Evolutionary conservation across 306 rosid species (phyloP).

Genomic region (Vigna angularis): DNA sequence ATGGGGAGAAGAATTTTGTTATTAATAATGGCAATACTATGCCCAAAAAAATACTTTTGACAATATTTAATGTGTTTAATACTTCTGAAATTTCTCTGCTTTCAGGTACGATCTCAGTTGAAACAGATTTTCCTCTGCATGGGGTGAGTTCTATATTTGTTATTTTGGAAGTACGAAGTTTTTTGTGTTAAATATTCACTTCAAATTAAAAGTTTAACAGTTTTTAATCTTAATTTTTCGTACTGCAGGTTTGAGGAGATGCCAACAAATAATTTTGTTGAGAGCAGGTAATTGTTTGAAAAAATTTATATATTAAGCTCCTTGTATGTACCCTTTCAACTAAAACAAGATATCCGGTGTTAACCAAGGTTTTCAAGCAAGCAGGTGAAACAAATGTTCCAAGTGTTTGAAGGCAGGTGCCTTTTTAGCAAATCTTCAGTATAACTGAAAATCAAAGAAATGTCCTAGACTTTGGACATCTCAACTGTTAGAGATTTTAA

Average conservation of each 20-base stretch:
- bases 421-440: neutral
- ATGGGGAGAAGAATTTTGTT: too few relatives aligned
- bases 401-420: neutral
- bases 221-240: slow-evolving; percentile 21
- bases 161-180: slow-evolving; percentile 21
- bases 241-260: slow-evolving; percentile 93
- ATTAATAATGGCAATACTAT: too few relatives aligned
- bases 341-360: neutral
- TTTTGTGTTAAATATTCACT: slow-evolving; percentile 23
- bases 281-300: slow-evolving; percentile 76
- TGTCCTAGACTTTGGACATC: neutral
- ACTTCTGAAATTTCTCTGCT: slow-evolving; percentile 40
- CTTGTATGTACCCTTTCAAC: neutral
- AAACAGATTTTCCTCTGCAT: slow-evolving; percentile 83
- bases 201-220: slow-evolving; percentile 23
- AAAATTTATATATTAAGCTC: neutral
- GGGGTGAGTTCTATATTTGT: slow-evolving; percentile 72
- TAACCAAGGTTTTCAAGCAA: neutral
- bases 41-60: neutral
- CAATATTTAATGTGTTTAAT: slow-evolving; percentile 16
- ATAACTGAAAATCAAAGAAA: neutral
- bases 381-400: neutral
- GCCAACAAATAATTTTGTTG: slow-evolving; percentile 96
- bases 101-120: slow-evolving; percentile 81
- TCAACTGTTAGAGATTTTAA: neutral